These are phyloP conservation scores for Xylariaceae sp. DNA, from an alignment of 2,329 filamentous ascomycete genomes.

Conservation along the genomic window DNA sequence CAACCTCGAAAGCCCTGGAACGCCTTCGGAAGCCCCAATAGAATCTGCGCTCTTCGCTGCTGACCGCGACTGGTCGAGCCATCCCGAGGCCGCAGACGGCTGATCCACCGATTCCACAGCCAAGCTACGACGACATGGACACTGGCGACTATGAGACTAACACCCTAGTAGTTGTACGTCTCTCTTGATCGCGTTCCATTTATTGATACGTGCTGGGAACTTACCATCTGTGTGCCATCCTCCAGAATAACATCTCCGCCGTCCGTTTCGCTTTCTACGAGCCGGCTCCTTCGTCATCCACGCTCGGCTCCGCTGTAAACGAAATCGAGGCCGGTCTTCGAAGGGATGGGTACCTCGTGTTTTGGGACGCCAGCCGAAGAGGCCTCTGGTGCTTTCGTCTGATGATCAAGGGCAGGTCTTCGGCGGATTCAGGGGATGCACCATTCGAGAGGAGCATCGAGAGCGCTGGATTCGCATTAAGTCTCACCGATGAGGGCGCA, in stretches of 20 bases:
- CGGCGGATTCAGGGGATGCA: conserved; percentile 21
- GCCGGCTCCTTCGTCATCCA: conserved; percentile 41
- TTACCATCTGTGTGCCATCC: background rate
- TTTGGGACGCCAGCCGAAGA: conserved; percentile 47
- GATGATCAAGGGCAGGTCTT: conserved; percentile 39
- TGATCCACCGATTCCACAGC: conserved; percentile 25
- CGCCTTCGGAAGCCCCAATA: conserved; percentile 11
- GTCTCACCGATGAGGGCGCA: conserved; percentile 45
- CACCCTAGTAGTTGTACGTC: conserved; percentile 53
- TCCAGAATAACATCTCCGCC: conserved; percentile 53
- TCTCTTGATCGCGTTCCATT: background rate
- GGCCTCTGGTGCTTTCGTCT: conserved; percentile 55
- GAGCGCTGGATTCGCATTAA: conserved; percentile 42
- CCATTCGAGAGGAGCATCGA: conserved; percentile 41
- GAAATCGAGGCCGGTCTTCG: conserved; percentile 51
- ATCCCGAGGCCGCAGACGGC: conserved; percentile 9
- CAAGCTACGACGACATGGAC: conserved; percentile 56
- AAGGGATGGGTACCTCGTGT: conserved; percentile 50
- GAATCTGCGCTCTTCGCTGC: conserved; percentile 20
- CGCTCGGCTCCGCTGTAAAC: conserved; percentile 45
- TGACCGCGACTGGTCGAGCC: conserved; percentile 14
- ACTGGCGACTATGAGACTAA: conserved; percentile 61
- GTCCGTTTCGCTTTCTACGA: conserved; percentile 55
- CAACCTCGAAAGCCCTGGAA: conserved; percentile 24
- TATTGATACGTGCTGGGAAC: conserved; percentile 14